Evolutionary conservation across 1,139 yeast species (phyloP), one percentile per base, ranked within the genome.

Genomic region (Magnusiomyces paraingens): DNA sequence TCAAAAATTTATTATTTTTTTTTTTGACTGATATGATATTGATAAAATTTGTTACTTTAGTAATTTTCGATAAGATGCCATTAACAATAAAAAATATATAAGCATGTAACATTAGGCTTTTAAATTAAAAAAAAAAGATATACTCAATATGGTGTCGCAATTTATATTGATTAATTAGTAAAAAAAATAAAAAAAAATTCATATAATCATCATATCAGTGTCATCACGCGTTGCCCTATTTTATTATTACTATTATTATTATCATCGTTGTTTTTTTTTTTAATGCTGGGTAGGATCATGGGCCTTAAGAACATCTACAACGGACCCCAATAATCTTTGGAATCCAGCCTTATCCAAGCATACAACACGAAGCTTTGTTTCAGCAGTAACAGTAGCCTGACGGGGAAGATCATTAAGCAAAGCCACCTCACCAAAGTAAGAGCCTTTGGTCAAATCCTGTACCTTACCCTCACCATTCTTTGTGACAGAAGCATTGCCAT

Each of bases 341-440:
- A 93, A 93, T 0, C 97, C 99, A 57, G 86, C 80, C 73, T 91
- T 90, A 58, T 90, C 95, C 63, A 93, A 78, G 2, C 94, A 86
- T 29, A 95, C 98, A 50, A 91, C 96, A 64, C 87, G 86, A 29
- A 93, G 84, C 52, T 78, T 78, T 54, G 86, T 81, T 38, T 78
- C 73, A 1, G 97, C 96, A 55, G 79, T 82, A 44, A 93, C 94
- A 3, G 97, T 86, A 38, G 99, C 99, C 69, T 89, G 95, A 71
- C 99, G 82, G 58, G 98, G 98, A 58, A 84, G 76, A 66, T 93
- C 96, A 64, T 91, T 87, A 62, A 93, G 77, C 62, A 93, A 76
- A 2, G 99, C 98, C 60, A 93, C 83, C 73, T 93, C 99, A 61
- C 99, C 99, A 70, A 93, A 93, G 71, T 93, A 93, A 66, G 87